phyloP scores from a whole-genome alignment of 805 yeast species.

The Candida parachauliodes region DNA sequence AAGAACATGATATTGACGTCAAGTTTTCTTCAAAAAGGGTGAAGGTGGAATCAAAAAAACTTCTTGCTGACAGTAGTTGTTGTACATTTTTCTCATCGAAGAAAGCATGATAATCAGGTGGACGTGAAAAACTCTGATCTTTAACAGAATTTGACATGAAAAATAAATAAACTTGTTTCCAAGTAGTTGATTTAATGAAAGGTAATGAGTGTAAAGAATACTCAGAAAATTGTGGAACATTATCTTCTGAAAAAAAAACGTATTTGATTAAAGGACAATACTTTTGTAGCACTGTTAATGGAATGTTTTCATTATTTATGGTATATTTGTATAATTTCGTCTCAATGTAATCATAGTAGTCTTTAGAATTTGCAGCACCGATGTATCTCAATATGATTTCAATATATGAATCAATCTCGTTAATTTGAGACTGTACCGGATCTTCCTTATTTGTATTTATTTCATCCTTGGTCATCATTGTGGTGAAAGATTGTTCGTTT shows the following conservation, averaged over 20 bases:
- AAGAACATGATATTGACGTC: slow-evolving; percentile 12
- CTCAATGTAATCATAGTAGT: slow-evolving; percentile 25
- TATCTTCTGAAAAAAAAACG: slow-evolving; percentile 24
- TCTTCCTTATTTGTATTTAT: slow-evolving; percentile 6
- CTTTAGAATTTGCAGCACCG: slow-evolving; percentile 34
- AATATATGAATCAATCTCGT: slow-evolving; percentile 31
- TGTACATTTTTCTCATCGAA: slow-evolving; percentile 18
- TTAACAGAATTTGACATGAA: slow-evolving; percentile 29
- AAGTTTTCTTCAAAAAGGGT: slow-evolving; percentile 26
- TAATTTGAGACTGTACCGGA: slow-evolving; percentile 12
- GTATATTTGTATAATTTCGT: slow-evolving; percentile 23
- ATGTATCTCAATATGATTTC: slow-evolving; percentile 30
- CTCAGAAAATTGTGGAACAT: slow-evolving; percentile 19
- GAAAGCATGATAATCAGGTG: slow-evolving; percentile 29
- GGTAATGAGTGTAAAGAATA: slow-evolving; percentile 22
- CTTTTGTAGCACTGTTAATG: slow-evolving; percentile 23
- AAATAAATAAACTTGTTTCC: slow-evolving; percentile 35
- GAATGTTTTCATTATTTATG: slow-evolving; percentile 23
- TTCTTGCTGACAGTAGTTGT: slow-evolving; percentile 22
- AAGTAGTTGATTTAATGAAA: slow-evolving; percentile 26
- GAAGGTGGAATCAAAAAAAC: slow-evolving; percentile 29
- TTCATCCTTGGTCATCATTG: slow-evolving; percentile 7
- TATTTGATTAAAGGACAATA: slow-evolving; percentile 34
- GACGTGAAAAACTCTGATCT: slow-evolving; percentile 35
- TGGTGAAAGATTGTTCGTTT: slow-evolving; percentile 9